Conservation (phyloP, 1,139 yeast genomes). For the Hansenula sp. region DNA sequence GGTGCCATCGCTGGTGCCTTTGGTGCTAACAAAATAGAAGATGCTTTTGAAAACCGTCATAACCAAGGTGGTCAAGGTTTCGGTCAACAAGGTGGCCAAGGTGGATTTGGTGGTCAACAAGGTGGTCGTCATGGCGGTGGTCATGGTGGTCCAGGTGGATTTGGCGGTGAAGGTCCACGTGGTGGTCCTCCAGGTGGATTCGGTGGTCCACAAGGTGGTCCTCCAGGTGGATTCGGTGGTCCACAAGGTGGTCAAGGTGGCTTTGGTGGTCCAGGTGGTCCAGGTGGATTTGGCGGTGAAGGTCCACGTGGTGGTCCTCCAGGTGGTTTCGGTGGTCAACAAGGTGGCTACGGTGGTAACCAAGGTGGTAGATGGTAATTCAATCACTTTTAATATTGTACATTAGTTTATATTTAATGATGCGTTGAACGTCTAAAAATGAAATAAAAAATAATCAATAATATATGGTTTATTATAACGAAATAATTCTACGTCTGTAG, state of each 20-base stretch:
- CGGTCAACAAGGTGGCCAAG: slow-evolving; percentile 15
- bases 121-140: slow-evolving; percentile 14
- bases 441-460: too few species aligned
- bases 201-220: slow-evolving; percentile 6
- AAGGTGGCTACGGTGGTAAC: slow-evolving; percentile 28
- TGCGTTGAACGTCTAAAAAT: too few species aligned
- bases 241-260: slow-evolving; percentile 19
- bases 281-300: slow-evolving; percentile 14
- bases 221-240: slow-evolving; percentile 18
- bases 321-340: slow-evolving; percentile 19
- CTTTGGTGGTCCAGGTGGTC: slow-evolving; percentile 14
- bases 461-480: too few species aligned
- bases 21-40: slow-evolving; percentile 51
- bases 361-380: slow-evolving; percentile 39
- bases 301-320: slow-evolving; percentile 16
- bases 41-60: slow-evolving; percentile 27
- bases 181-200: slow-evolving; percentile 18
- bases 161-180: slow-evolving; percentile 16
- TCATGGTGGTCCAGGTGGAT: slow-evolving; percentile 12
- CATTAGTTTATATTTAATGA: not conserved
- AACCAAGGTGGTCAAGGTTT: slow-evolving; percentile 21
- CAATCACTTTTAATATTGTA: not conserved
- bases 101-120: slow-evolving; percentile 11
- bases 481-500: too few species aligned
- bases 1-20: slow-evolving; percentile 63